These are phyloP conservation scores for Pharus latifolius DNA, from an alignment of 176 grass and related monocot species.

Conservation along the genomic window DNA sequence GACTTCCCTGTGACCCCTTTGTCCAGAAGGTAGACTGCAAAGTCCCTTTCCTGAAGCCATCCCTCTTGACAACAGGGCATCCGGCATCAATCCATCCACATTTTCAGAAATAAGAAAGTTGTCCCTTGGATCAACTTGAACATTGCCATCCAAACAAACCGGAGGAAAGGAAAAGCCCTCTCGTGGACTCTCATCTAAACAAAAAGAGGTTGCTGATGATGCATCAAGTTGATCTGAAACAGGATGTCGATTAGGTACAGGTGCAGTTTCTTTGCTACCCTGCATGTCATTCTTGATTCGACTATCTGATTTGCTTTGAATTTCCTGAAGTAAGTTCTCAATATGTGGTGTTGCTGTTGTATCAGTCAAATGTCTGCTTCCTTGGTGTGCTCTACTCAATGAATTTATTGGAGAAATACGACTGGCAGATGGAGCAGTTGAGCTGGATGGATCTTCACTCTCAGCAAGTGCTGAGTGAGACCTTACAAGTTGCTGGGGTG, in stretches of 20 bases:
- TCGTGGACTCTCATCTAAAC: slow-evolving; percentile 73
- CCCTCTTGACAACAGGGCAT: slow-evolving; percentile 73
- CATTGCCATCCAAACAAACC: slow-evolving; percentile 64
- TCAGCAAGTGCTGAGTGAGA: slow-evolving; percentile 48
- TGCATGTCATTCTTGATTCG: slow-evolving; percentile 57
- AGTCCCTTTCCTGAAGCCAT: slow-evolving; percentile 67
- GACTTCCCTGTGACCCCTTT: slow-evolving; percentile 63
- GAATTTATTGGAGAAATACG: slow-evolving; percentile 53
- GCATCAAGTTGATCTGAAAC: slow-evolving; percentile 82
- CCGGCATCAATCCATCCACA: slow-evolving; percentile 67
- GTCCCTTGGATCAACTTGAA: slow-evolving; percentile 75
- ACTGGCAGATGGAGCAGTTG: slow-evolving; percentile 43
- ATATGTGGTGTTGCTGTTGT: slow-evolving; percentile 33
- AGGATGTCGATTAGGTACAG: slow-evolving; percentile 43
- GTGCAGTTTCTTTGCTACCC: slow-evolving; percentile 26
- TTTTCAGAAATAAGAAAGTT: slow-evolving; percentile 58
- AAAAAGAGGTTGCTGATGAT: slow-evolving; percentile 93
- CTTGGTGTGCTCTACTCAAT: slow-evolving; percentile 51
- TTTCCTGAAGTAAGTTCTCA: slow-evolving; percentile 88
- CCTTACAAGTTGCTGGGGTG: slow-evolving; percentile 49
- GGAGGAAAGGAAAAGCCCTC: slow-evolving; percentile 72
- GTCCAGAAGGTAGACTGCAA: slow-evolving; percentile 57
- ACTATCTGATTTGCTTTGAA: slow-evolving; percentile 65
- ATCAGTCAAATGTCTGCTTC: slow-evolving; percentile 46
- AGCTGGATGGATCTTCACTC: slow-evolving; percentile 49